Evolutionary conservation across 345 rosid species (phyloP).

Genomic region (Fremontodendron californicum): DNA sequence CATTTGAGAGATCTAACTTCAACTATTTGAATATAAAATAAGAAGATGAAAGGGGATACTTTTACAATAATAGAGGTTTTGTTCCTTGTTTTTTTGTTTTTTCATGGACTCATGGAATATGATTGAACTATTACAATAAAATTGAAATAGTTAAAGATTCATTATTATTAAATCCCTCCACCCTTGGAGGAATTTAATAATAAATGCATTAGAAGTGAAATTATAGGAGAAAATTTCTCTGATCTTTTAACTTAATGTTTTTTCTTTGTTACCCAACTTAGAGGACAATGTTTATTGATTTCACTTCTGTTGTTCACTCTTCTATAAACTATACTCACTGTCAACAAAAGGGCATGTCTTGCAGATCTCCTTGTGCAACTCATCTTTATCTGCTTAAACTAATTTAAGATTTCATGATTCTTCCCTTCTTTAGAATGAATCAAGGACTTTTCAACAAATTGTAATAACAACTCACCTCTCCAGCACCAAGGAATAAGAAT

Average conservation of each 20-base stretch:
- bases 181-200: neutral
- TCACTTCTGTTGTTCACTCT: neutral
- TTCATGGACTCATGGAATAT: neutral
- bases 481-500: slow-evolving; percentile 94
- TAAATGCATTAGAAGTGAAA: neutral
- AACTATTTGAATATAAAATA: neutral
- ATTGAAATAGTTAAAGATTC: neutral
- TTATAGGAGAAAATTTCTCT: neutral
- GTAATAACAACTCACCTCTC: slow-evolving; percentile 53
- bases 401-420: neutral
- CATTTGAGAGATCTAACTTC: neutral
- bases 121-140: neutral
- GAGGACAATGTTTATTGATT: neutral
- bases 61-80: neutral
- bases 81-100: neutral
- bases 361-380: neutral
- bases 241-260: neutral
- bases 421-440: neutral
- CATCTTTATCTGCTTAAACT: neutral
- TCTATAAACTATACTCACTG: neutral
- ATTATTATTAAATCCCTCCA: too few relatives aligned
- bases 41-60: neutral
- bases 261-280: neutral
- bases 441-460: neutral
- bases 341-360: neutral